Percentiles rank a stretch among this genome's conserved stretches.
Evolutionary conservation across 208 protist genomes (phyloP).

Genomic region (Leishmania braziliensis): DNA sequence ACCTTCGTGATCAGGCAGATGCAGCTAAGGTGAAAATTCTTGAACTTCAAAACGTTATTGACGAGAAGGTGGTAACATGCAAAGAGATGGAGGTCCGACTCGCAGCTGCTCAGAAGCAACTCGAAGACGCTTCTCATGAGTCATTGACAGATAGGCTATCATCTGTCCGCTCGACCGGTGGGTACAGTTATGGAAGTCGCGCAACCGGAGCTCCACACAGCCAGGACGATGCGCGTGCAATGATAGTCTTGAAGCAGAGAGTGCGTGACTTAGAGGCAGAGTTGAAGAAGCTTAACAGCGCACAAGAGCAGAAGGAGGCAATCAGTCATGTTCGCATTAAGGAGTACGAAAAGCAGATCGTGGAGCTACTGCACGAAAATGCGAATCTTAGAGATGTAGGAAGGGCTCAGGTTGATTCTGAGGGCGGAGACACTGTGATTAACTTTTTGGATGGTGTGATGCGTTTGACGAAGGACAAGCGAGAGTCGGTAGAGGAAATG

Average conservation of each 20-base stretch:
- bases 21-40: constrained; percentile 38
- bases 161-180: constrained; percentile 15
- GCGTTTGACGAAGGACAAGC: constrained; percentile 72
- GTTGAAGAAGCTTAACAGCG: constrained; percentile 7
- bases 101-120: constrained; percentile 32
- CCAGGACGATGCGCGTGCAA: neutral
- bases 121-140: neutral
- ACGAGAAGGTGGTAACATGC: constrained; percentile 46
- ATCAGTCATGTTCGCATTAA: constrained; percentile 23
- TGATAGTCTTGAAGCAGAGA: constrained; percentile 17
- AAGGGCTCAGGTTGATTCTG: neutral
- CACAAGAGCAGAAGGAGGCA: constrained; percentile 38
- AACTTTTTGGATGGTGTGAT: constrained; percentile 24
- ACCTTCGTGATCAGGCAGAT: constrained; percentile 47
- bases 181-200: constrained; percentile 9
- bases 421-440: neutral
- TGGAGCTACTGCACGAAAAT: constrained; percentile 54
- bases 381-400: constrained; percentile 20
- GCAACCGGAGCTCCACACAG: neutral
- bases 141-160: neutral
- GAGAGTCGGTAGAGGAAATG: constrained; percentile 72
- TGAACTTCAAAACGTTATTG: constrained; percentile 33
- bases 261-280: constrained; percentile 30
- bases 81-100: constrained; percentile 60
- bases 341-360: constrained; percentile 53